Evolutionary conservation across 208 protist species (phyloP).

Genomic region (Herpetomonas tarakana): DNA sequence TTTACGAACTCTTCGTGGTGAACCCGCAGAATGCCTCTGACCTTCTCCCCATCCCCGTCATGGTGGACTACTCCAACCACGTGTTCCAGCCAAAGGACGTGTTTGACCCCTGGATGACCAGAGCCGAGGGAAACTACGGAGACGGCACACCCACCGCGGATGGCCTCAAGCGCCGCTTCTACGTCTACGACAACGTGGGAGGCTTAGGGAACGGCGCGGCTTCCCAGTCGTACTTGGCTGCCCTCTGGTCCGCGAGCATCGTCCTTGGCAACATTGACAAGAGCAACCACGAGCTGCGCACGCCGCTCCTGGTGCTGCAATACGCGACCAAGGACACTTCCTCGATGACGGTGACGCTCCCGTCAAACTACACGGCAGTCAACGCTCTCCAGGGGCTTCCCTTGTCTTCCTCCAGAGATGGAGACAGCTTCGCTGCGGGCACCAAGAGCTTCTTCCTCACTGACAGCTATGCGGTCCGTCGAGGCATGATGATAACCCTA

Average conservation of each 20-base stretch:
- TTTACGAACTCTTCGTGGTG: conserved; percentile 75
- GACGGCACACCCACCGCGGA: conserved; percentile 7
- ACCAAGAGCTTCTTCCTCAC: conserved; percentile 37
- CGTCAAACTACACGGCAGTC: not conserved
- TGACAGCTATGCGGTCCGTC: conserved; percentile 22
- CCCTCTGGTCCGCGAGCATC: conserved; percentile 30
- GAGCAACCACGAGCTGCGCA: conserved; percentile 4
- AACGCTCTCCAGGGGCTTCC: conserved; percentile 12
- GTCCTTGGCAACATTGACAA: conserved; percentile 17
- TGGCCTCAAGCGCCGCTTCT: conserved; percentile 53
- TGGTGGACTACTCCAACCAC: conserved; percentile 50
- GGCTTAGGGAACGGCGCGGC: conserved; percentile 1
- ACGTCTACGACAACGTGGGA: conserved; percentile 71
- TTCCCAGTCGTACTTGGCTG: conserved; percentile 21
- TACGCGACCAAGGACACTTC: conserved; percentile 44
- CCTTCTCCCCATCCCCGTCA: conserved; percentile 60
- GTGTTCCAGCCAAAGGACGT: conserved; percentile 25
- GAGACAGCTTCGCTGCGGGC: conserved; percentile 14
- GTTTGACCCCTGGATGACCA: conserved; percentile 35
- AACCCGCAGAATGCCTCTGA: conserved; percentile 46
- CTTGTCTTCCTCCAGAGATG: conserved; percentile 9
- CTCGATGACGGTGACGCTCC: not conserved
- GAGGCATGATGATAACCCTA: conserved; percentile 46
- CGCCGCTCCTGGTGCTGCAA: conserved; percentile 50
- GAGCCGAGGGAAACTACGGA: conserved; percentile 5